Evolutionary conservation across 2,329 filamentous ascomycete genomes (phyloP), one percentile per base, ranked within the genome.

Genomic region (Metarhizium album): DNA sequence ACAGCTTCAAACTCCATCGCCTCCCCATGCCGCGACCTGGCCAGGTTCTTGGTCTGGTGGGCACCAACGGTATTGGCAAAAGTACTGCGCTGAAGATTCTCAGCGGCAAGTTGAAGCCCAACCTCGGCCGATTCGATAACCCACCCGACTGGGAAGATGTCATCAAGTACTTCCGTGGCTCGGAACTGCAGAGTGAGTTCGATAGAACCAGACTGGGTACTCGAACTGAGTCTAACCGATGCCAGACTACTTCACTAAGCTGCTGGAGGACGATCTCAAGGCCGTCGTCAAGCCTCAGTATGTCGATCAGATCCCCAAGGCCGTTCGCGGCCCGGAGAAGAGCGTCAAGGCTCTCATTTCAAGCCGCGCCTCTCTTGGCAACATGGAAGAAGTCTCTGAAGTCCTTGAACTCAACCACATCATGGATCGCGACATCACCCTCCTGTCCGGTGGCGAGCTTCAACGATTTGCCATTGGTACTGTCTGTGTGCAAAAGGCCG

Each of bases 61-160:
- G 93, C 69, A 97, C 93, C 62, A 98, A 98, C 82, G 93, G 94
- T 89, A 98, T 97, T 63, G 93, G 93, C 72, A 98, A 98, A 82
- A 96, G 90, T 75, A 98, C 93, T n/a, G 94, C 93, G 8, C 75
- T 98, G 69, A 98, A 98, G 78, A 96, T 98, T 68, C 83, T 98
- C 63, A 95, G 89, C 64, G 93, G 93, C 66, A 98, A 97, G 74
- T 79, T 98, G 64, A 98, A 98, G 82, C 93, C 93, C 53, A 98
- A 98, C 70, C 71, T 98, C 71, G 93, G 94, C 58, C 81, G 86
- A 66, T 95, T 87, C 67, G 90, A 97, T 59, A 94, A 97, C 71
- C 91, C 93, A 8, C 94, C 93, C 14, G 93, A 98, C 69, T 98
- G 94, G 93, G 90, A 97, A 73, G 93, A 97, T 72, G 94, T 98